Evolutionary conservation across 176 grass and related monocot genomes (phyloP).

Genomic region (Calamus simplicifolius): DNA sequence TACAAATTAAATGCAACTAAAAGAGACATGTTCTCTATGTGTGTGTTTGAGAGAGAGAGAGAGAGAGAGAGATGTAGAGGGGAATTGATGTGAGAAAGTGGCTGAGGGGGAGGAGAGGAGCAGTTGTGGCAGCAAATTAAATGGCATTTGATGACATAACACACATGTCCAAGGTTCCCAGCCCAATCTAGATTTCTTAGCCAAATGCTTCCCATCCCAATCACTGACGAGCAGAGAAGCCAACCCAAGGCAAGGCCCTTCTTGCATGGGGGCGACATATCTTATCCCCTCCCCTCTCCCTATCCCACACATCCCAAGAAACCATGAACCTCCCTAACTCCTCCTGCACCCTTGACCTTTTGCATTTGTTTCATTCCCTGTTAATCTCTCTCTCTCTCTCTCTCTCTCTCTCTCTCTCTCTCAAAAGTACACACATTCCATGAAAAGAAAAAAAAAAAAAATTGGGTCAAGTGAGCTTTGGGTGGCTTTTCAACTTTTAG

Average conservation of each 20-base stretch:
- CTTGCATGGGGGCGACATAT: background rate
- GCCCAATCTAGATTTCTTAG: constrained; percentile 7
- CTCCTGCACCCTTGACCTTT: background rate
- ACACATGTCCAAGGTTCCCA: background rate
- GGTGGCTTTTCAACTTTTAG: too few relatives aligned
- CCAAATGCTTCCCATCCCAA: background rate
- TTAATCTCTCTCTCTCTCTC: too few relatives aligned
- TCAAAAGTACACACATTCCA: too few relatives aligned
- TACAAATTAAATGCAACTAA: constrained; percentile 46
- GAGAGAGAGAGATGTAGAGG: background rate
- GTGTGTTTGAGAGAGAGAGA: constrained; percentile 5
- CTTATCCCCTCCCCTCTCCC: constrained; percentile 1
- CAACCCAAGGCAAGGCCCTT: background rate
- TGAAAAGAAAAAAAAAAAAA: too few relatives aligned
- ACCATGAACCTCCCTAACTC: background rate
- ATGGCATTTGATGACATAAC: constrained; percentile 1
- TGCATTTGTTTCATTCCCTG: too few relatives aligned
- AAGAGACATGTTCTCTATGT: constrained; percentile 23
- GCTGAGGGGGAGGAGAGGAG: background rate
- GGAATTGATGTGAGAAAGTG: background rate
- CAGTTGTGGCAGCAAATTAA: constrained; percentile 5
- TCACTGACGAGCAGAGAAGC: background rate
- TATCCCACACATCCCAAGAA: constrained; percentile 11
- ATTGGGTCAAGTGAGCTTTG: too few relatives aligned
- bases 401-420: too few relatives aligned